phyloP scores from a whole-genome alignment of 2,329 filamentous ascomycete species.

The Dactylonectria estremocensis region DNA sequence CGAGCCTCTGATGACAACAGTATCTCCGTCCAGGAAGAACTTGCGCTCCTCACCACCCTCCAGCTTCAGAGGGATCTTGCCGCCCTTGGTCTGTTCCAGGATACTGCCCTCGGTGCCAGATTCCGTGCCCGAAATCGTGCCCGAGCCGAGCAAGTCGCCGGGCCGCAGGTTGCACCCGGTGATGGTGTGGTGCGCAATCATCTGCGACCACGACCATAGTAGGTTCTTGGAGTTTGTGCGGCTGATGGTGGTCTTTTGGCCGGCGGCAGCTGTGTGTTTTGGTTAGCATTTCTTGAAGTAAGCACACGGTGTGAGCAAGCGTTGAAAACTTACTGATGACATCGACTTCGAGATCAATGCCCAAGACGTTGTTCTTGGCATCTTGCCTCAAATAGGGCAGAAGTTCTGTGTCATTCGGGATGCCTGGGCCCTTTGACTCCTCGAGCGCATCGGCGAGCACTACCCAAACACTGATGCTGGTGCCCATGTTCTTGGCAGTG shows the following conservation, averaged over 20 bases:
- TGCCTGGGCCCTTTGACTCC: constrained; percentile 42
- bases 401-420: constrained; percentile 54
- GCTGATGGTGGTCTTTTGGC: constrained; percentile 52
- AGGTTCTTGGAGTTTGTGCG: constrained; percentile 62
- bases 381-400: constrained; percentile 70
- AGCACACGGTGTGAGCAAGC: fast-evolving
- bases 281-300: background rate
- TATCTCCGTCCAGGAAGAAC: constrained; percentile 84
- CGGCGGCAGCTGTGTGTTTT: constrained; percentile 49
- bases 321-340: constrained; percentile 53
- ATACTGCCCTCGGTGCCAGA: constrained; percentile 77
- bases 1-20: constrained; percentile 75
- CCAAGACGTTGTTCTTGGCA: constrained; percentile 53
- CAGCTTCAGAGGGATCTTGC: constrained; percentile 75
- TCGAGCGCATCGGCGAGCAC: constrained; percentile 72
- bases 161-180: constrained; percentile 82
- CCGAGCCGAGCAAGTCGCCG: constrained; percentile 83
- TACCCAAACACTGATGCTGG: constrained; percentile 74
- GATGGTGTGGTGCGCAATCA: constrained; percentile 86
- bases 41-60: constrained; percentile 76
- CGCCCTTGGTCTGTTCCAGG: constrained; percentile 79
- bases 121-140: constrained; percentile 80
- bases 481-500: constrained; percentile 74
- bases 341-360: constrained; percentile 57
- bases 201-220: constrained; percentile 86